Base-by-base conservation (phyloP, 768 basidiomycete genomes). In the Dentipellis sp. region DNA sequence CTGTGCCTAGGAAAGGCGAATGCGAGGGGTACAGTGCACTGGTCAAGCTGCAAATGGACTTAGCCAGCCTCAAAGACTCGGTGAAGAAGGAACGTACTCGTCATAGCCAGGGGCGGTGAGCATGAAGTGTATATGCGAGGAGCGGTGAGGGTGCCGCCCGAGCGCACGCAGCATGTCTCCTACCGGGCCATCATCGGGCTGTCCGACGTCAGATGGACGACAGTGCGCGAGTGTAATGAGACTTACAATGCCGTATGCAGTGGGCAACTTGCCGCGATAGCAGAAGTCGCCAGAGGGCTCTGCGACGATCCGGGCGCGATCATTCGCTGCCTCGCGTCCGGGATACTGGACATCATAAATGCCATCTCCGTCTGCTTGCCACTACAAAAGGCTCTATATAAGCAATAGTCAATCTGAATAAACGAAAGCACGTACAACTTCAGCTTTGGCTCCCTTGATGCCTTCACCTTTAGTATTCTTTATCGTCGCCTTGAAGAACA, bases 301-400 rank as follows among this genome's bases (percentile, higher is more conserved):
- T 1, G 68, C 68, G 11, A 68, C 39, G 52, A 71, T 69, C 37
- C 62, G 62, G 11, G 65, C 69, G 3, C 69, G 64, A 62, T 71
- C 68, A 51, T 70, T 66, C 9, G 64, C 63, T 42, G 64, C 66
- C 17, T n/a, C 19, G 16, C 42, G 42, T 10, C 42, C 42, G 8
- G 42, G 66, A 40, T 69, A 69, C 48, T 68, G 68, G 34, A 71
- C 67, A 50, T 72, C 71, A 58, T 69, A 72, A 17, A 71, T 56
- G 34, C 72, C 72, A 37, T 73, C 71, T 12, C 68, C 71, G 60
- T 72, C 72, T 36, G 72, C 70, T 64, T 74, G 73, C 73, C 73
- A 75, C 69, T 70, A 52, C 11, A 16, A 34, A 50, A 34, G 39
- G 9, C n/a, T 39, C 22, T 3, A 10, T 42, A 19, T 21, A 4